Evolutionary conservation across 1,139 yeast species (phyloP), one percentile per base, ranked within the genome.

Genomic region (Magnusiomyces suaveolens): DNA sequence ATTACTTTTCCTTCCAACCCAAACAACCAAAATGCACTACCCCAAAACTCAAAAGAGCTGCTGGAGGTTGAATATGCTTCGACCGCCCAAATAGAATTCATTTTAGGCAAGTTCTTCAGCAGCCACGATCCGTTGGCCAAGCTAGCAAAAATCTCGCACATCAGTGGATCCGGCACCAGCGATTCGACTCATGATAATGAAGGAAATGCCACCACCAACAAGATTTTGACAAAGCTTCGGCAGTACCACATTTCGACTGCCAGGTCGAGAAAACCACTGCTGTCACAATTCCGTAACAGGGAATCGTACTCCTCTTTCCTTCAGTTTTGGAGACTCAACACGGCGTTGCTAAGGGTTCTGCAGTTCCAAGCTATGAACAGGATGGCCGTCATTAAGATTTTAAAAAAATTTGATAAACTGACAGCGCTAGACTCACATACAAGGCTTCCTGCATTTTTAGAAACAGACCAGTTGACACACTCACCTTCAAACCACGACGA

Each of bases 381-480:
- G 29, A 75, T 79, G 50, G 92, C 92, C 0, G 75, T 83, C 46
- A 70, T 77, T 25, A 84, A 84, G 66, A 84, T 84, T 58, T 70
- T 84, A 62, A 84, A 84, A 64, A 84, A 84, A 64, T 84, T 84
- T 62, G 89, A 84, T 62, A 84, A 84, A 65, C 84, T 80, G 61
- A 84, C 92, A 0, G 72, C 81, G 1, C 69, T 84, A 41, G 75
- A 78, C 32, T 74, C 83, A 1, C 58, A 62, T 14, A 49, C 51
- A 21, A 53, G 60, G 3, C 64, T 65, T 51, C 67, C 66, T 20
- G 52, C 57, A n/a, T 59, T 63, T 38, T 43, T 54, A 20, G 39
- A 29, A 20, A 32, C 20, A 12, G 16, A 16, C 33, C 10, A 10
- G 21, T n/a, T n/a, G n/a, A n/a, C 10, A 3, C 38, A 29, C 26